Evolutionary conservation across 768 basidiomycete species (phyloP).

Genomic region (Paxillus involutus): DNA sequence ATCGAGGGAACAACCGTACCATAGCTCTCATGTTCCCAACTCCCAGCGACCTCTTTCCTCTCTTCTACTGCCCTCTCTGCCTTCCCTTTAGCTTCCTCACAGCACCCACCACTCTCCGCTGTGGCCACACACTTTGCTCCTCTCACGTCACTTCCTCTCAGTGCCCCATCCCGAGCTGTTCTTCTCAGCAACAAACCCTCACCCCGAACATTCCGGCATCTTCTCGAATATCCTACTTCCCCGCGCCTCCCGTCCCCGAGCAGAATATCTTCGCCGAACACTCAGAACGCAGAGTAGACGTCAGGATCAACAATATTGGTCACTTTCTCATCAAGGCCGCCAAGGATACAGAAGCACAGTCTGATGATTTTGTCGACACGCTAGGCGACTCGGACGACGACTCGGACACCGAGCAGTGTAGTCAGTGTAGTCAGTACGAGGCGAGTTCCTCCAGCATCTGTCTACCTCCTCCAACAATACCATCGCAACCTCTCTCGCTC

Average conservation of each 20-base stretch:
- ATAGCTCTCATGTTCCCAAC: constrained; percentile 19
- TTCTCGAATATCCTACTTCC: constrained; percentile 33
- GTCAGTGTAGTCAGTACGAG: not conserved
- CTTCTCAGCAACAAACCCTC: constrained; percentile 12
- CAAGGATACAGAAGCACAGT: constrained; percentile 7
- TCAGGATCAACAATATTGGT: constrained; percentile 58
- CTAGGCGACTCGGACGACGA: constrained; percentile 31
- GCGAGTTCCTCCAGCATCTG: constrained; percentile 26
- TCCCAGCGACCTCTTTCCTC: constrained; percentile 31
- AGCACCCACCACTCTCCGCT: constrained; percentile 61
- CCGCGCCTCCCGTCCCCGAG: constrained; percentile 33
- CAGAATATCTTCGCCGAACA: not conserved
- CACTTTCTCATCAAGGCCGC: constrained; percentile 36
- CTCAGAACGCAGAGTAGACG: constrained; percentile 38
- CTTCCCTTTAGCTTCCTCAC: constrained; percentile 32
- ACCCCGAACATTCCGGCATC: constrained; percentile 42
- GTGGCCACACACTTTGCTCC: constrained; percentile 82
- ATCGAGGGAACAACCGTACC: no score
- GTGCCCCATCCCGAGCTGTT: constrained; percentile 40
- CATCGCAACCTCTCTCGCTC: not conserved
- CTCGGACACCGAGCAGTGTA: constrained; percentile 24
- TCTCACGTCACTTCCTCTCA: constrained; percentile 40
- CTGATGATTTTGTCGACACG: constrained; percentile 19
- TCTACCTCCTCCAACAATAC: constrained; percentile 18
- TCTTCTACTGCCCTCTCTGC: constrained; percentile 61